Evolutionary conservation across 345 rosid species (phyloP), one percentile per base, ranked within the genome.

Genomic region (Eucalyptus sp.): DNA sequence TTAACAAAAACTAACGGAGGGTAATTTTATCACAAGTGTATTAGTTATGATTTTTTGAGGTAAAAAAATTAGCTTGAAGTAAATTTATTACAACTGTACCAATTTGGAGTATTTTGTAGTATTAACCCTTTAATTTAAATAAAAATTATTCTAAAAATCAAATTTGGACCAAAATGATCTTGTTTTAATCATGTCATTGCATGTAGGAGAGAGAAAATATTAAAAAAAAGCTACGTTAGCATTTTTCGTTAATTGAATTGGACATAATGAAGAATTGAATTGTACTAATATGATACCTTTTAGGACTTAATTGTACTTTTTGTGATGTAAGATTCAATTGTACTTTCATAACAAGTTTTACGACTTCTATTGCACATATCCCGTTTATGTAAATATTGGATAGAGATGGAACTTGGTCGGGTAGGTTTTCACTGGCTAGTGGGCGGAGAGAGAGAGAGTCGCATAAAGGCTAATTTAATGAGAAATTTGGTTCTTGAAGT

Each of bases 1-100:
- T 16, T 51, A 51, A 51, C 8, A 0, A 51, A 51, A 6, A 51
- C 2, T 16, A 51, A 6, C 0, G 16, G 0, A 51, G 0, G 2
- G 8, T 51, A 51, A 51, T 2, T 51, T 51, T 6, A 16, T 51
- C 3, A 0, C 0, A 51, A 51, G 0, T 51, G 54, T 6, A 51
- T 51, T 3, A 51, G 3, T 51, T 1, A 6, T 0, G 54, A 51
- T 51, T 16, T 50, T 51, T 51, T 16, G 54, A 2, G 54, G 20
- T 6, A 51, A 51, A 51, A 51, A 51, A 6, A 16, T 51, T 51
- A 51, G 0, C 0, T 16, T 6, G 8, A 0, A 0, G 54, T 51
- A 51, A 51, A 51, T 51, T 51, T 51, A 51, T 51, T 51, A 51
- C 1, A 51, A 51, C 0, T 6, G 8, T 7, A 51, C 8, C 20